Evolutionary conservation across 2,329 filamentous ascomycete genomes (phyloP).

Genomic region (Dendryphion nanum): DNA sequence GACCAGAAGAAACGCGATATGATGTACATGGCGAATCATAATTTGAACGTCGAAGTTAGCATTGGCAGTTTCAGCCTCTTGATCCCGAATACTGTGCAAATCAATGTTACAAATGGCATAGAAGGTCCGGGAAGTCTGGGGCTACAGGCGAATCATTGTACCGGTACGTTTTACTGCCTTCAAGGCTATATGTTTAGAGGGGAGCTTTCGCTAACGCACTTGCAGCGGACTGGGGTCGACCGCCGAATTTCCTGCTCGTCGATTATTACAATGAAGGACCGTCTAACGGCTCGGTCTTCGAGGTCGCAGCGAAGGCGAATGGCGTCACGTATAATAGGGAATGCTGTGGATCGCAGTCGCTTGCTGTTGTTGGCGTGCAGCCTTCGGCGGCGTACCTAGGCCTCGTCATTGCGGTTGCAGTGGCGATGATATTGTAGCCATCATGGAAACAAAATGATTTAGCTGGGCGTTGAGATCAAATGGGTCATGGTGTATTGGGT

Average conservation of each 20-base stretch:
- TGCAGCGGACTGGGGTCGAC: slow-evolving; percentile 32
- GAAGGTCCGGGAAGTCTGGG: slow-evolving; percentile 35
- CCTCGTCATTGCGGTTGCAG: slow-evolving; percentile 16
- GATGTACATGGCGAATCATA: slow-evolving; percentile 88
- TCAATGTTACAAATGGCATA: slow-evolving; percentile 36
- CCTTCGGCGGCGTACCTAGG: slow-evolving; percentile 17
- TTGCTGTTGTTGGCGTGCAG: slow-evolving; percentile 8
- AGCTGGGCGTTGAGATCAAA: no score
- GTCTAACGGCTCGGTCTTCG: slow-evolving; percentile 39
- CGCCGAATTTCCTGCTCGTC: slow-evolving; percentile 43
- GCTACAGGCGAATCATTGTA: slow-evolving; percentile 30
- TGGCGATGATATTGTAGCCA: slow-evolving; percentile 17
- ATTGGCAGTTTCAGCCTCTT: slow-evolving; percentile 43
- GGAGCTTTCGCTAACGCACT: slow-evolving; percentile 7
- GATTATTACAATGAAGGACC: slow-evolving; percentile 42
- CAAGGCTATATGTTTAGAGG: neutral
- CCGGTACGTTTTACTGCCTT: slow-evolving; percentile 22
- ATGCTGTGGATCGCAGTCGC: slow-evolving; percentile 54
- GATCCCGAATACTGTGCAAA: slow-evolving; percentile 35
- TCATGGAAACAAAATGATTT: no score
- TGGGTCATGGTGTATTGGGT: no score
- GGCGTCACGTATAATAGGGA: slow-evolving; percentile 65
- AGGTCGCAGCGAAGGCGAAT: slow-evolving; percentile 55
- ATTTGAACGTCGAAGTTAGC: slow-evolving; percentile 76
- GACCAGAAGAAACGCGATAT: slow-evolving; percentile 54